A percentile compares a stretch with the other conserved stretches of the same genome.
phyloP scores from a whole-genome alignment of 139 green algal genomes.

The Desmodesmus armatus region DNA sequence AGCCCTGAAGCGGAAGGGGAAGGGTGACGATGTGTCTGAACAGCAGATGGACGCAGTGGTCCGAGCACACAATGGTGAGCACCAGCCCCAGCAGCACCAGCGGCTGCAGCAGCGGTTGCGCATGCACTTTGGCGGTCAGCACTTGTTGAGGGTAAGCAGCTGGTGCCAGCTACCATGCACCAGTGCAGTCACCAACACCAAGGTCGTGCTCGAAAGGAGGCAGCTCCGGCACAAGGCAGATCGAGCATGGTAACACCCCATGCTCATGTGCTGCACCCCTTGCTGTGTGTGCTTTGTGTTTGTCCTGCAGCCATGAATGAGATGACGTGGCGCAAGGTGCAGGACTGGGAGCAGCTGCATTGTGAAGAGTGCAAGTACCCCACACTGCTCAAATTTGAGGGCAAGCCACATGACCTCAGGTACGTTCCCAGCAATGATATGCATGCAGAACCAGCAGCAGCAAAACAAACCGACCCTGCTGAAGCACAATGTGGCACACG shows the following conservation, averaged over 20 bases:
- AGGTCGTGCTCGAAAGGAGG: not conserved
- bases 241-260: not conserved
- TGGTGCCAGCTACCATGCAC: not conserved
- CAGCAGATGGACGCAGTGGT: slow-evolving; percentile 94
- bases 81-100: not conserved
- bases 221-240: not conserved
- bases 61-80: slow-evolving; percentile 86
- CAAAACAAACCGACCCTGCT: not conserved
- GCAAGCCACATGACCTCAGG: slow-evolving; percentile 89
- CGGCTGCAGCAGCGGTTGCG: not conserved
- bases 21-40: slow-evolving; percentile 91
- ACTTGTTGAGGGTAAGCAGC: not conserved
- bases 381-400: slow-evolving; percentile 87
- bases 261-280: not conserved
- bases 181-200: not conserved
- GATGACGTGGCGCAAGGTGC: slow-evolving; percentile 88
- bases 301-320: slow-evolving; percentile 93
- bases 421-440: no score
- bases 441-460: not conserved
- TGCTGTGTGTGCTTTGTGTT: not conserved
- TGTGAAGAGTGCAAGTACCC: slow-evolving; percentile 69
- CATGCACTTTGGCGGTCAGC: not conserved
- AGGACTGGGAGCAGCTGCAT: slow-evolving; percentile 91
- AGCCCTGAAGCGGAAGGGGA: slow-evolving; percentile 94
- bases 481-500: no score